phyloP scores from a whole-genome alignment of 2,329 filamentous ascomycete genomes.

The Paraphaeosphaeria minitans region DNA sequence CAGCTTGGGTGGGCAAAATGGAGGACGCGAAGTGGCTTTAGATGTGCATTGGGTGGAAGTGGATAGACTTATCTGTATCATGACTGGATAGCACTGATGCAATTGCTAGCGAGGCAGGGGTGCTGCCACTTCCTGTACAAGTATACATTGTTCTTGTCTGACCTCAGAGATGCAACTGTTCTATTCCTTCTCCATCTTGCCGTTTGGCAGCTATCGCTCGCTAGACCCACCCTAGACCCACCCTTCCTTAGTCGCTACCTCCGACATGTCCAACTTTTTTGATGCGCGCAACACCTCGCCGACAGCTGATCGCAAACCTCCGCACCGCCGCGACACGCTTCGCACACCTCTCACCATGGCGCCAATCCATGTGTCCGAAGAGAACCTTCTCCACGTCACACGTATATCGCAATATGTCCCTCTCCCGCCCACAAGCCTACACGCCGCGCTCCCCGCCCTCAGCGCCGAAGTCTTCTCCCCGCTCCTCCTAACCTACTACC shows the following conservation, averaged over 20 bases:
- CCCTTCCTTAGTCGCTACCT: conserved; percentile 15
- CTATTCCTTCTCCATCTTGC: no score
- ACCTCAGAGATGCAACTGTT: no score
- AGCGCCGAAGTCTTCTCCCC: conserved; percentile 77
- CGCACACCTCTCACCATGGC: conserved; percentile 28
- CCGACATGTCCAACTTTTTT: conserved; percentile 33
- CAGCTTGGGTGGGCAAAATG: neutral
- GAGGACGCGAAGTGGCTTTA: neutral
- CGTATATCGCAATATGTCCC: conserved; percentile 81
- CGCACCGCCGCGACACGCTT: conserved; percentile 4
- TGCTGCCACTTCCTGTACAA: neutral
- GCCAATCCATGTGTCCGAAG: conserved; percentile 20
- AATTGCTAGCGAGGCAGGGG: neutral
- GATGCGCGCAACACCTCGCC: neutral
- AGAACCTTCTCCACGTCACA: conserved; percentile 70
- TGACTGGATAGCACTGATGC: neutral
- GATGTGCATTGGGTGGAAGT: neutral
- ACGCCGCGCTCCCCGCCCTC: conserved; percentile 70
- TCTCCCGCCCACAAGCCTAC: conserved; percentile 72
- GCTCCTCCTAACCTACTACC: conserved; percentile 76
- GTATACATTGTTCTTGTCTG: no score
- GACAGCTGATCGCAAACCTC: conserved; percentile 23
- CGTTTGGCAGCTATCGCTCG: no score
- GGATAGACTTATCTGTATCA: neutral
- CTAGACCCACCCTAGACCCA: neutral